phyloP scores from a whole-genome alignment of 306 rosid species.

The Prosopis cineraria region DNA sequence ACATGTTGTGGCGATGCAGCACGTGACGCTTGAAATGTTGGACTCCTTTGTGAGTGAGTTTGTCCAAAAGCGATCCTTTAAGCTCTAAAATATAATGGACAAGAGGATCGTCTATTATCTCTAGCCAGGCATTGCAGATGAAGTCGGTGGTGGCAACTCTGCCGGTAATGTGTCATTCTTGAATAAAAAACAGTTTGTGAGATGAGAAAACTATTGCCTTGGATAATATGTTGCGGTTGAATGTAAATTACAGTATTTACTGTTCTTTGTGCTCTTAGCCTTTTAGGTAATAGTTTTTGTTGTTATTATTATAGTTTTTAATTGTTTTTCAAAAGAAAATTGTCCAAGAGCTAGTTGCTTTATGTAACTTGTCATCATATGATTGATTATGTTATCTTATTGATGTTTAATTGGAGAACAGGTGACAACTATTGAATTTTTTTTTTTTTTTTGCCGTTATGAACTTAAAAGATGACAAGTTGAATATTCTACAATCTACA shows the following conservation, averaged over 20 bases:
- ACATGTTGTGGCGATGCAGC: slow-evolving; percentile 2
- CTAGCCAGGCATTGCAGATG: not conserved
- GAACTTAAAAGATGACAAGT: too few relatives aligned
- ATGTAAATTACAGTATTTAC: too few relatives aligned
- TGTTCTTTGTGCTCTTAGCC: too few relatives aligned
- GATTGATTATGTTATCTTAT: not conserved
- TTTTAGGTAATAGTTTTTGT: too few relatives aligned
- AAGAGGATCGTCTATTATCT: not conserved
- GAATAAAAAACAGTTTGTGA: too few relatives aligned
- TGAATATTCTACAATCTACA: too few relatives aligned
- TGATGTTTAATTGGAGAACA: not conserved
- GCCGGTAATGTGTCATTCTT: too few relatives aligned
- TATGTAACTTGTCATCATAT: not conserved
- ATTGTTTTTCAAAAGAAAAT: too few relatives aligned
- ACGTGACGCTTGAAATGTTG: not conserved
- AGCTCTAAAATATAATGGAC: not conserved
- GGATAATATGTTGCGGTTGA: too few relatives aligned
- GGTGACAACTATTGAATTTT: not conserved
- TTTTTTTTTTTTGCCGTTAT: too few relatives aligned
- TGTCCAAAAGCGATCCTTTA: not conserved
- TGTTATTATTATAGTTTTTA: too few relatives aligned
- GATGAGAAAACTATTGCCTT: too few relatives aligned
- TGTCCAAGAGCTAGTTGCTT: not conserved
- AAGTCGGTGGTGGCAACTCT: not conserved
- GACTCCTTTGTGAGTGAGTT: not conserved